Conservation (phyloP, 495 filamentous ascomycete species). For the Lineolata rhizophorae region DNA sequence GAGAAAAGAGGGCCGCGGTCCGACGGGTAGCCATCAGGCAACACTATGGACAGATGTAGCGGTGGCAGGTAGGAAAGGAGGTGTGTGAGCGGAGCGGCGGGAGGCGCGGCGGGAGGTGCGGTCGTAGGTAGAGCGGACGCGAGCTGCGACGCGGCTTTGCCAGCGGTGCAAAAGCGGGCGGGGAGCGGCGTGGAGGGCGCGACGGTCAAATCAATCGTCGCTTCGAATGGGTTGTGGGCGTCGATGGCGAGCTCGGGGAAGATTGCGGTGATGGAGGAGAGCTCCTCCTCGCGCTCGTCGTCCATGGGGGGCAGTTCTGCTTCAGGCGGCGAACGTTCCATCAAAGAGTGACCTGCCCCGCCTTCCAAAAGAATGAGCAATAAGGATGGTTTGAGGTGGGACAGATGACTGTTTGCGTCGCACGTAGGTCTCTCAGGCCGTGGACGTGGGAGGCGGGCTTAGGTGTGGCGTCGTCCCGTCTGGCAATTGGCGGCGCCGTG, state of each 20-base stretch:
- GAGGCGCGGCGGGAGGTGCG: slow-evolving; percentile 4
- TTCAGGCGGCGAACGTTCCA: too few relatives aligned
- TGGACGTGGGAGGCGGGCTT: too few relatives aligned
- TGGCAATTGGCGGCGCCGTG: too few relatives aligned
- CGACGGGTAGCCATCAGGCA: slow-evolving; percentile 60
- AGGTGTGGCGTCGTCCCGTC: too few relatives aligned
- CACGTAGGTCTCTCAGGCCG: not conserved
- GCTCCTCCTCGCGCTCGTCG: slow-evolving; percentile 56
- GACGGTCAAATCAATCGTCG: slow-evolving; percentile 51
- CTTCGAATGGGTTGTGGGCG: slow-evolving; percentile 34
- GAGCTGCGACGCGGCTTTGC: slow-evolving; percentile 15
- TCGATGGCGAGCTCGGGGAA: slow-evolving; percentile 62
- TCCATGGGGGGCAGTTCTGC: too few relatives aligned
- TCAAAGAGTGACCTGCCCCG: too few relatives aligned
- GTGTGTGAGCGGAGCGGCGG: slow-evolving; percentile 20
- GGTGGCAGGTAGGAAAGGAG: slow-evolving; percentile 56
- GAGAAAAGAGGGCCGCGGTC: slow-evolving; percentile 38
- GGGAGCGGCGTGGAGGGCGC: slow-evolving; percentile 43
- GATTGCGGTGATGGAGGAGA: slow-evolving; percentile 68
- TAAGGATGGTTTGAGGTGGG: not conserved
- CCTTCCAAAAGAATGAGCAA: not conserved
- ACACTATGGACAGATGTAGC: slow-evolving; percentile 38
- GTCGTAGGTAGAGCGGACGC: slow-evolving; percentile 15
- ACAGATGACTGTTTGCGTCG: too few relatives aligned
- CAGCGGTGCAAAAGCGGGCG: slow-evolving; percentile 39